Evolutionary conservation across 257 asterid genomes (phyloP), one percentile per base, ranked within the genome.

Genomic region (Capsicum rhomboideum): DNA sequence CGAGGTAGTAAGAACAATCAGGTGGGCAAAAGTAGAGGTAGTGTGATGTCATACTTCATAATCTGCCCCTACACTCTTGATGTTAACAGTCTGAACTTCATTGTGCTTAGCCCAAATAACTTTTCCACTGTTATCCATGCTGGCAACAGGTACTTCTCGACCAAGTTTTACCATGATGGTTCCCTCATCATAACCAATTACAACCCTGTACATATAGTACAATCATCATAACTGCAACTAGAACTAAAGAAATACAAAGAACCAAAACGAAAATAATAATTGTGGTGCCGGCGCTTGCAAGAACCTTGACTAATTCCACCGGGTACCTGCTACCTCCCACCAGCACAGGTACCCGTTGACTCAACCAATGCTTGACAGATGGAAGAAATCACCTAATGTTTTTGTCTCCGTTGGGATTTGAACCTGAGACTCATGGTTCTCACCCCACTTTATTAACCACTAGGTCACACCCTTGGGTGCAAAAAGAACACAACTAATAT

Each of bases 151-250:
- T 26, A 93, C 98, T 91, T 97, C 99, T 40, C 99, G 93, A 64
- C 99, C 99, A 74, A 97, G 89, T 90, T 97, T 97, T 44, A 97
- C 98, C 99, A 97, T 97, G 79, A 97, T 93, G 61, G 99, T 93
- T 85, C 99, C 99, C 90, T 97, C 99, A 85, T 97, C 99, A 85
- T 97, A 97, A 82, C 99, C 99, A 85, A 97, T 91, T 40, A 91
- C 99, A 90, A 97, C 95, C 93, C 99, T 97, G 92, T 52, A 82
- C 21, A 82, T 66, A 61, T 79, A 83, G 72, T 63, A n/a, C 83
- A 85, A 85, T 82, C 81, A 59, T 82, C 81, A 49, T 52, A 79
- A 69, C 79, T 80, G 52, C 40, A 59, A 63, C 75, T 50, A 20
- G 61, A 68, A 68, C 66, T 50, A 46, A 82, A 49, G 18, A 67